Evolutionary conservation across 768 basidiomycete species (phyloP), one percentile per base, ranked within the genome.

Genomic region (Pisolithus albus): DNA sequence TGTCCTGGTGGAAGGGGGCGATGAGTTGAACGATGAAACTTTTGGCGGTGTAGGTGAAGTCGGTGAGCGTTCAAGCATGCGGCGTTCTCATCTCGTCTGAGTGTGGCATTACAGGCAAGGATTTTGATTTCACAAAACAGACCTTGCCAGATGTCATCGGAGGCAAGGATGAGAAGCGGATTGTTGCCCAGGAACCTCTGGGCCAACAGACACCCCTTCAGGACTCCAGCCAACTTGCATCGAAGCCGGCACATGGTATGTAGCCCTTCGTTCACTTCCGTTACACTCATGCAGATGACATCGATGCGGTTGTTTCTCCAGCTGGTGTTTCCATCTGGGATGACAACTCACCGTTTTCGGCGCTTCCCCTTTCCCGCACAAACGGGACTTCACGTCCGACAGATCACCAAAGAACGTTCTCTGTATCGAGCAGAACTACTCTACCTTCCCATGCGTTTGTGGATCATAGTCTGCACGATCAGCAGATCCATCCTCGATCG

Each of bases 21-120:
- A 97, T 75, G 93, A 94, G 59, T 66, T 94, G 59, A 98, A 99
- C 70, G 92, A 95, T 68, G 92, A 95, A 74, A 99, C 96, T 2
- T 99, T 99, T 71, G 96, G 94, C 28, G 78, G 71, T 38, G 57
- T 72, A 46, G 83, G 76, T 32, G 70, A 63, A 56, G 80, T 95
- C 52, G 91, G 93, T 93, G 65, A 76, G 86, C 70, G 50, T 15
- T 30, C n/a, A 41, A 19, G 23, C 13, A 34, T 34, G 40, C 18
- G 18, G 7, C 24, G 34, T 23, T 47, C 16, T 18, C 36, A 10
- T 28, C n/a, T 32, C 2, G 45, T 51, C 15, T 30, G 8, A 37
- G 32, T 43, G 51, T 34, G 36, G 32, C 54, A 62, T 62, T 50
- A 5, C 64, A 93, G 92, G 88, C 66, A 88, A 84, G 64, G 92